Evolutionary conservation across 129 eudicot genomes (phyloP).

Genomic region (Glebionis coronaria): DNA sequence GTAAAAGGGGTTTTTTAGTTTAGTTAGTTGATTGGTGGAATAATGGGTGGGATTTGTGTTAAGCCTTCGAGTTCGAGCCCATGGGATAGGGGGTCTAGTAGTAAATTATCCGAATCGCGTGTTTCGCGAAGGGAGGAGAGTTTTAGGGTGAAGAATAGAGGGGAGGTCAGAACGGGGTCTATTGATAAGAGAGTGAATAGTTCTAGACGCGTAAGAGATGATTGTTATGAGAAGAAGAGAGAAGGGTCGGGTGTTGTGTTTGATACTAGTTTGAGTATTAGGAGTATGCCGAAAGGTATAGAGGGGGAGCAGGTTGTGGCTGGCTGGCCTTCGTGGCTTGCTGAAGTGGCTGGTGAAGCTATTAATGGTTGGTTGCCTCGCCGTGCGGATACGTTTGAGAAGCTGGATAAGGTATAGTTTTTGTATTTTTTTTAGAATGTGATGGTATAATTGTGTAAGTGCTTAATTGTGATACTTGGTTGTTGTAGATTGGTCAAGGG

Average conservation of each 20-base stretch:
- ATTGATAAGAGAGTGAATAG: slow-evolving; percentile 49
- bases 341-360: slow-evolving; percentile 73
- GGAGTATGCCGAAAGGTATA: slow-evolving; percentile 42
- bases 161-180: slow-evolving; percentile 46
- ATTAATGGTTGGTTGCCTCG: slow-evolving; percentile 84
- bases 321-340: slow-evolving; percentile 99
- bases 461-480: neutral
- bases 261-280: slow-evolving; percentile 32
- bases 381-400: slow-evolving; percentile 75
- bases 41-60: slow-evolving; percentile 72
- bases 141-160: slow-evolving; percentile 47
- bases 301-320: slow-evolving; percentile 82
- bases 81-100: slow-evolving; percentile 43
- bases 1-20: neutral
- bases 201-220: slow-evolving; percentile 56
- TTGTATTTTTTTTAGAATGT: neutral
- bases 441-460: neutral
- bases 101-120: slow-evolving; percentile 36
- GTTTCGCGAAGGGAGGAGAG: slow-evolving; percentile 49
- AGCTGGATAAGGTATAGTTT: slow-evolving; percentile 62
- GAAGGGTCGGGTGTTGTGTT: slow-evolving; percentile 30
- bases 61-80: slow-evolving; percentile 56
- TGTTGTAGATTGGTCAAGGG: slow-evolving; percentile 93
- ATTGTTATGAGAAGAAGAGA: slow-evolving; percentile 42
- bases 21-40: slow-evolving; percentile 15